Percentiles rank a stretch among this genome's conserved stretches.
Evolutionary conservation across 148 eudicot genomes (phyloP).

Genomic region (Linanthus parryae): DNA sequence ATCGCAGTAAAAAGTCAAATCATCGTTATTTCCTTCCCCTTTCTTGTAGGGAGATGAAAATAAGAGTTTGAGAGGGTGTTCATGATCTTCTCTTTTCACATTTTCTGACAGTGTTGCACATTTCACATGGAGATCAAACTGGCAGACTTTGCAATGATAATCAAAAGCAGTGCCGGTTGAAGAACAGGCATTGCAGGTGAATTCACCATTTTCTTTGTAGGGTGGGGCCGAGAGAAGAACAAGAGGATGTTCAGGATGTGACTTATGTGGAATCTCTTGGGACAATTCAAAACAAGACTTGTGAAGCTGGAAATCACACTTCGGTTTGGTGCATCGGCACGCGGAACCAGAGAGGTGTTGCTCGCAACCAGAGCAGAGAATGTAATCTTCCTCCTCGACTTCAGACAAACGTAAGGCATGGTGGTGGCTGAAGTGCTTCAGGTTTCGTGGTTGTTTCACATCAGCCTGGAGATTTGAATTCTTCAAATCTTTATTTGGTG

Average conservation of each 20-base stretch:
- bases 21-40: slow-evolving; percentile 5
- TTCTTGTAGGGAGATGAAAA: slow-evolving; percentile 10
- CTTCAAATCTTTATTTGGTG: too few species aligned
- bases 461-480: too few species aligned
- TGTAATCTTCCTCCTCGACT: slow-evolving; percentile 2
- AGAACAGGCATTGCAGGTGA: slow-evolving; percentile 39
- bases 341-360: slow-evolving; percentile 7
- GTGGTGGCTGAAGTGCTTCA: slow-evolving; percentile 27
- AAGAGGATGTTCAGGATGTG: slow-evolving; percentile 33
- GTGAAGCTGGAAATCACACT: slow-evolving; percentile 27
- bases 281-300: slow-evolving; percentile 24
- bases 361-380: slow-evolving; percentile 25
- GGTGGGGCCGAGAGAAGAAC: slow-evolving; percentile 15
- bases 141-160: slow-evolving; percentile 29
- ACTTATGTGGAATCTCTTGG: slow-evolving; percentile 19
- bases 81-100: slow-evolving; percentile 10
- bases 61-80: slow-evolving; percentile 13
- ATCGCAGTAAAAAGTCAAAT: slow-evolving; percentile 1
- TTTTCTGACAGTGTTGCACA: slow-evolving; percentile 18
- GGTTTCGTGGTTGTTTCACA: background rate
- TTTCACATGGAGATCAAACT: slow-evolving; percentile 26
- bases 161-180: slow-evolving; percentile 13
- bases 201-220: slow-evolving; percentile 6
- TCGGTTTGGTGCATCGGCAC: slow-evolving; percentile 12
- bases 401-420: slow-evolving; percentile 14